These are phyloP conservation scores for Antitrichia curtipendula DNA, from an alignment of 225 moss, liverwort and hornwort species.

Conservation along the genomic window DNA sequence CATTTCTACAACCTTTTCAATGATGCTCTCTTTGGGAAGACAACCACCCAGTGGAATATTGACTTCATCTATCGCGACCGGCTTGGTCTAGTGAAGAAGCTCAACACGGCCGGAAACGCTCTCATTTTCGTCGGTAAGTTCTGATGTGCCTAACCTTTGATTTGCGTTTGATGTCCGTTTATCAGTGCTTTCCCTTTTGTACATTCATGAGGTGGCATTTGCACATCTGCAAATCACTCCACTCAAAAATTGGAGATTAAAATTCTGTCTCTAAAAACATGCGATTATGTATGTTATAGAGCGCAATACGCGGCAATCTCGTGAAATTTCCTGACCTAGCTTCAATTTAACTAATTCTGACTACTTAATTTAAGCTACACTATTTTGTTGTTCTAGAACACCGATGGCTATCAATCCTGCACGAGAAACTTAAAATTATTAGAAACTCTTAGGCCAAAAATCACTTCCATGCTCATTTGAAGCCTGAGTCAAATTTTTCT, in stretches of 20 bases:
- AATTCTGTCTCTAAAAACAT: background rate
- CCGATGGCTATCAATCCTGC: background rate
- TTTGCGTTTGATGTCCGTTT: background rate
- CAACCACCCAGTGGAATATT: constrained; percentile 28
- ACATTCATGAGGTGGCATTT: background rate
- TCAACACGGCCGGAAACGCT: constrained; percentile 28
- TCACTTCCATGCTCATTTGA: background rate
- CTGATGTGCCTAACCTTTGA: background rate
- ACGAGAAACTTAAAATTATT: no score
- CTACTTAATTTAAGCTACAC: background rate
- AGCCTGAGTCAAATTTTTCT: no score
- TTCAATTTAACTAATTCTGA: background rate
- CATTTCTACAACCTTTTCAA: constrained; percentile 47
- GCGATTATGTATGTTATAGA: no score
- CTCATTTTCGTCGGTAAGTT: constrained; percentile 33
- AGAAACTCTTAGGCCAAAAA: no score
- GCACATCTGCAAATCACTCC: background rate
- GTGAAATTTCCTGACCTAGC: background rate
- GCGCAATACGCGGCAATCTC: background rate
- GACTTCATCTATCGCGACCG: constrained; percentile 18
- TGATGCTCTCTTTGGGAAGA: background rate
- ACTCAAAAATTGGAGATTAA: background rate
- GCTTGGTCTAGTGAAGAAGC: background rate
- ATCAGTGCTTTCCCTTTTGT: background rate
- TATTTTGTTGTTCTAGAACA: background rate